Conservation (phyloP, 192 early-diverging fungal genomes). For the Paraglomus occultum region DNA sequence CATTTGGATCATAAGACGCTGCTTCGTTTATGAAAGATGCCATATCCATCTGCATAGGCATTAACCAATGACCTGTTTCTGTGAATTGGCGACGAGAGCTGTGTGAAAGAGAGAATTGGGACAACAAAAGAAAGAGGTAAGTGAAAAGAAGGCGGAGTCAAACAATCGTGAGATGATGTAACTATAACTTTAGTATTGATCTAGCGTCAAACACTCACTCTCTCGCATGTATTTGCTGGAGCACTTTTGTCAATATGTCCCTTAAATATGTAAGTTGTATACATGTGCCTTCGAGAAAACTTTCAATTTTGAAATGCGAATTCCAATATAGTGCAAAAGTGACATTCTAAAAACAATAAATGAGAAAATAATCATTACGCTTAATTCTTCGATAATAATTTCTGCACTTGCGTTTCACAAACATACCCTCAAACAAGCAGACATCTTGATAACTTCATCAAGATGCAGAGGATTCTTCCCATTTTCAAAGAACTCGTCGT, state of each 20-base stretch:
- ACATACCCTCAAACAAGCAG: slow-evolving; percentile 51
- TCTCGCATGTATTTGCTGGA: slow-evolving; percentile 74
- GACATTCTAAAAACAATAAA: slow-evolving; percentile 52
- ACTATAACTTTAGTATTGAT: not conserved
- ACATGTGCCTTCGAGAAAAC: slow-evolving; percentile 29
- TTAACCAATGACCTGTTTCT: slow-evolving; percentile 66
- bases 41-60: slow-evolving; percentile 57
- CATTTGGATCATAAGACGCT: slow-evolving; percentile 50
- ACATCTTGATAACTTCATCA: slow-evolving; percentile 52
- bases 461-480: slow-evolving; percentile 50
- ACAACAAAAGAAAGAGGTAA: not conserved
- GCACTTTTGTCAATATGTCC: slow-evolving; percentile 59
- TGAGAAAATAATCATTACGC: slow-evolving; percentile 9
- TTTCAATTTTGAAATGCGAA: slow-evolving; percentile 40
- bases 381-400: slow-evolving; percentile 7
- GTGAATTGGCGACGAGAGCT: slow-evolving; percentile 70
- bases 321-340: slow-evolving; percentile 79
- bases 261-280: slow-evolving; percentile 55
- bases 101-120: not conserved
- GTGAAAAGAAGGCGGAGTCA: slow-evolving; percentile 4
- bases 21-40: slow-evolving; percentile 51
- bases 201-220: slow-evolving; percentile 49
- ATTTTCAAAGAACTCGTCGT: slow-evolving; percentile 81
- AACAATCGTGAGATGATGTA: not conserved
- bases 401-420: not conserved